Percentiles rank a stretch among this genome's conserved stretches.
These are phyloP conservation scores for Aegle marmelos DNA, from an alignment of 345 rosid genomes.

Conservation along the genomic window DNA sequence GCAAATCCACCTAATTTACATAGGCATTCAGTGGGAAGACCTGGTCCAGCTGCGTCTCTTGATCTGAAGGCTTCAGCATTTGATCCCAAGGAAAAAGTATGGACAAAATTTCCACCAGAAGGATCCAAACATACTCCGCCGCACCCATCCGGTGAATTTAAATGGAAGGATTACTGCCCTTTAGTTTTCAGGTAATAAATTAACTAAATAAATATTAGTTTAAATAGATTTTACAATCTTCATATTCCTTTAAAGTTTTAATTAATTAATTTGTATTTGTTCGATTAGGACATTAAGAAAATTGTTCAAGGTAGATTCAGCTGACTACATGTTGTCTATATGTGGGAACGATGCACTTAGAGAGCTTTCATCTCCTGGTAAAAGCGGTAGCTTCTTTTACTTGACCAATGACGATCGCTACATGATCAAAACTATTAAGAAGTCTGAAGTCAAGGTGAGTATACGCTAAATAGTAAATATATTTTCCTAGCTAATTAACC, in stretches of 20 bases:
- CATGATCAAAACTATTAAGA: slow-evolving; percentile 96
- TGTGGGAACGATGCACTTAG: slow-evolving; percentile 94
- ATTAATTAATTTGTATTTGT: too few species aligned
- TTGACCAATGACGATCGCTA: slow-evolving; percentile 86
- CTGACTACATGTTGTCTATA: slow-evolving; percentile 91
- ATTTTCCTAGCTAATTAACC: not conserved
- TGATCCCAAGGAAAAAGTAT: slow-evolving; percentile 86
- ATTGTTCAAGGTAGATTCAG: slow-evolving; percentile 90
- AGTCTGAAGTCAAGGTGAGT: slow-evolving; percentile 81
- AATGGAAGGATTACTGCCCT: slow-evolving; percentile 98
- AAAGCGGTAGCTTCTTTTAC: slow-evolving; percentile 96
- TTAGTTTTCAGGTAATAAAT: slow-evolving; percentile 74
- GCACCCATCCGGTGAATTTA: slow-evolving; percentile 79
- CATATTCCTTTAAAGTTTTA: too few species aligned
- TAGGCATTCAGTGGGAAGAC: slow-evolving; percentile 88
- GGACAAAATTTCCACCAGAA: slow-evolving; percentile 93
- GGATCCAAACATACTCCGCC: slow-evolving; percentile 94
- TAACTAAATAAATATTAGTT: too few species aligned
- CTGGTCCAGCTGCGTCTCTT: slow-evolving; percentile 64
- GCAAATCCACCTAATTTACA: too few species aligned
- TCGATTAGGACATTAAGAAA: slow-evolving; percentile 66
- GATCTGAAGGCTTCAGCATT: slow-evolving; percentile 90
- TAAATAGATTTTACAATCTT: too few species aligned
- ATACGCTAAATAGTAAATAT: not conserved
- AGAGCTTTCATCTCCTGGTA: slow-evolving; percentile 94